A percentile compares a stretch with the other conserved stretches of the same genome.
Conservation (phyloP, 768 basidiomycete genomes). For the Suillus brevipes region DNA sequence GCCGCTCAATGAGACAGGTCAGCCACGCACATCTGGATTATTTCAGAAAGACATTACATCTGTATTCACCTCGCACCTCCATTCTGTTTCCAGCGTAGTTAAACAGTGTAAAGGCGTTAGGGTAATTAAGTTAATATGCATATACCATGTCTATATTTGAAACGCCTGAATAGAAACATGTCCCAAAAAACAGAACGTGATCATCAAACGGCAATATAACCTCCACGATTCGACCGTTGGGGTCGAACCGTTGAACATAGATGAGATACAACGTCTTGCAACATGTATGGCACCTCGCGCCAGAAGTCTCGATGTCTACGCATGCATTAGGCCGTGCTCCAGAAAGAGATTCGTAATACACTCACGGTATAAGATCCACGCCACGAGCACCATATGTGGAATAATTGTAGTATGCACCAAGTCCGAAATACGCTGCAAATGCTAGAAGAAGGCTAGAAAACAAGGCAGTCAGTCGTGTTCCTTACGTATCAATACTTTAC, state of each 20-base stretch:
- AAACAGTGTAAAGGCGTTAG: background rate
- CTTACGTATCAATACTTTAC: background rate
- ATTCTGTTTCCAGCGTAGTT: background rate
- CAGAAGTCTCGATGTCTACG: constrained; percentile 85
- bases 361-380: constrained; percentile 81
- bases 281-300: constrained; percentile 86
- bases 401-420: constrained; percentile 89
- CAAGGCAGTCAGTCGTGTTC: constrained; percentile 5
- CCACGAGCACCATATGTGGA: constrained; percentile 85
- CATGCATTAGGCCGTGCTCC: constrained; percentile 10
- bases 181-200: background rate
- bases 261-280: constrained; percentile 75
- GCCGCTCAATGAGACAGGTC: background rate
- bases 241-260: constrained; percentile 73
- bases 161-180: background rate
- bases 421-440: constrained; percentile 65
- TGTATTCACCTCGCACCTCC: background rate
- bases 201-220: constrained; percentile 72
- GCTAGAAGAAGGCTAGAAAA: constrained; percentile 57
- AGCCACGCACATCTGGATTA: background rate
- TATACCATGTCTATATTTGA: background rate
- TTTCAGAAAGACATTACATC: background rate
- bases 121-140: background rate
- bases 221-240: constrained; percentile 63
- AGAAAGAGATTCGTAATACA: constrained; percentile 18